Percentiles rank a stretch among this genome's conserved stretches.
phyloP scores from a whole-genome alignment of 495 filamentous ascomycete species.

The Aspergillus panamensis region DNA sequence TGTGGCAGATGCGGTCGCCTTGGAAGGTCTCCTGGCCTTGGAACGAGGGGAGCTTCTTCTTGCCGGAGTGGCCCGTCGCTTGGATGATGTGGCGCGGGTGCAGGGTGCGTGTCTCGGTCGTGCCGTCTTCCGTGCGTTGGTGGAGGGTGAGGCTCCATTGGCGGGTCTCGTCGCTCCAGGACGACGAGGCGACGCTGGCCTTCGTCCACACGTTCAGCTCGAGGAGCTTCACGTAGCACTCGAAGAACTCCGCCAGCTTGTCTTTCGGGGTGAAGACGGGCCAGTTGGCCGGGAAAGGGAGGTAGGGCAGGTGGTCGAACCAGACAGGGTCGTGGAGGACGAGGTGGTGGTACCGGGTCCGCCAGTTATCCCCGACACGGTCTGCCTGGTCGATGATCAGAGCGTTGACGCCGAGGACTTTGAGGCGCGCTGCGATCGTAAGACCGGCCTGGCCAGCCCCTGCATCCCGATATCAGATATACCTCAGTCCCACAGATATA shows the following conservation, averaged over 20 bases:
- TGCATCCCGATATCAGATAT: slow-evolving; percentile 6
- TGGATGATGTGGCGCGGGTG: slow-evolving; percentile 66
- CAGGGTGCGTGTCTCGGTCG: slow-evolving; percentile 51
- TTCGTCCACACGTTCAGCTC: slow-evolving; percentile 75
- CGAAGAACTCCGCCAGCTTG: slow-evolving; percentile 76
- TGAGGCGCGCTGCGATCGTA: slow-evolving; percentile 63
- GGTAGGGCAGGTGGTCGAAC: slow-evolving; percentile 73
- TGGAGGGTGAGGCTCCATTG: slow-evolving; percentile 60
- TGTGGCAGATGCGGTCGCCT: slow-evolving; percentile 58
- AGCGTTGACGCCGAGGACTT: slow-evolving; percentile 62
- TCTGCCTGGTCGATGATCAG: slow-evolving; percentile 66
- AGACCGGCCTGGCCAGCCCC: slow-evolving; percentile 54
- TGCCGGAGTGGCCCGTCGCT: slow-evolving; percentile 72
- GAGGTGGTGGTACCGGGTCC: slow-evolving; percentile 57
- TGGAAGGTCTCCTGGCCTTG: slow-evolving; percentile 59
- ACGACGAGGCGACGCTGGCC: slow-evolving; percentile 47
- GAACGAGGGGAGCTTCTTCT: slow-evolving; percentile 61
- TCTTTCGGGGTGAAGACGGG: slow-evolving; percentile 72
- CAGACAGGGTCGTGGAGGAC: slow-evolving; percentile 76
- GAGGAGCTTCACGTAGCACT: slow-evolving; percentile 66
- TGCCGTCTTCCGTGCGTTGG: slow-evolving; percentile 47
- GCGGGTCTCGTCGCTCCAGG: slow-evolving; percentile 52
- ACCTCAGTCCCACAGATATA: neutral
- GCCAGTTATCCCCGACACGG: slow-evolving; percentile 73
- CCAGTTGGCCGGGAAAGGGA: slow-evolving; percentile 66